Conservation (phyloP, 345 rosid genomes). For the Sisymbrium altissimum region DNA sequence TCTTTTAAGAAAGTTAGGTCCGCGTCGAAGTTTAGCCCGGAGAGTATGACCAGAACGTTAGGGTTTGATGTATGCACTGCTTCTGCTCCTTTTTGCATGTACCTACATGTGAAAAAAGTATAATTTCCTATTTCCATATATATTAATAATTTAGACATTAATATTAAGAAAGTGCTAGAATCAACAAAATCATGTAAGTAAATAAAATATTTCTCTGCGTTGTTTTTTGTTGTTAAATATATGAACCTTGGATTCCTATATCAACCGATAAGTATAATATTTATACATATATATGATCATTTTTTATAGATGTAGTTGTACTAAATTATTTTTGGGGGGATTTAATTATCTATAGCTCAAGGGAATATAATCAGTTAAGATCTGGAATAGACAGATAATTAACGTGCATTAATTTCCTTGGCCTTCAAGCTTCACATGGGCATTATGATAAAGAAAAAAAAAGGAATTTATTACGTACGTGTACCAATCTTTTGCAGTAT, state of each 20-base stretch:
- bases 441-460: not conserved
- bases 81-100: slow-evolving; percentile 86
- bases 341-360: slow-evolving; percentile 5
- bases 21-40: slow-evolving; percentile 65
- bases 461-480: slow-evolving; percentile 37
- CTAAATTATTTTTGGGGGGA: not conserved
- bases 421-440: slow-evolving; percentile 26
- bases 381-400: slow-evolving; percentile 5
- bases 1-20: slow-evolving; percentile 56
- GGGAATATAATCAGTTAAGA: slow-evolving; percentile 20
- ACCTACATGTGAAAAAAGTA: slow-evolving; percentile 32
- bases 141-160: not conserved
- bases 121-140: not conserved
- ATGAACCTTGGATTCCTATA: slow-evolving; percentile 25
- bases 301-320: not conserved
- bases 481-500: slow-evolving; percentile 70
- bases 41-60: slow-evolving; percentile 66
- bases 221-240: slow-evolving; percentile 7
- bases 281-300: not conserved
- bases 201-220: not conserved
- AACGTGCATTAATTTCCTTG: slow-evolving; percentile 19
- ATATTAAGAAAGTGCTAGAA: not conserved
- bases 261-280: not conserved
- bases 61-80: slow-evolving; percentile 88
- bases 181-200: not conserved